Conservation (phyloP, 164 flowering plant species). For the Berberis vulgaris region DNA sequence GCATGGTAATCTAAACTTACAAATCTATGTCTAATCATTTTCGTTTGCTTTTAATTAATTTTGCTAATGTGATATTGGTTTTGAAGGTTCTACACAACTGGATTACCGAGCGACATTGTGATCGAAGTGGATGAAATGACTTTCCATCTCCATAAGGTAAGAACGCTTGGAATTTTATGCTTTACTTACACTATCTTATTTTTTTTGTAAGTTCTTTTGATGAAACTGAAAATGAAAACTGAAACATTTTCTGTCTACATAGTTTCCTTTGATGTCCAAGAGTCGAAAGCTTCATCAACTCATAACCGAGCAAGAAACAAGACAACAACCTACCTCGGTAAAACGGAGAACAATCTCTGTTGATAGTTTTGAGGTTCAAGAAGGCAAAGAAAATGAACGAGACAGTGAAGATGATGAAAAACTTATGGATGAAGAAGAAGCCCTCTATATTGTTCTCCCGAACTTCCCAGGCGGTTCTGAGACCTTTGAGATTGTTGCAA, state of each 20-base stretch:
- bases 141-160: conserved; percentile 88
- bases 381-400: not conserved
- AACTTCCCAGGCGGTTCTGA: conserved; percentile 80
- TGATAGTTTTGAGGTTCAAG: not conserved
- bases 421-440: not conserved
- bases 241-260: conserved; percentile 6
- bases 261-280: conserved; percentile 79
- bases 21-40: not conserved
- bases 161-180: not conserved
- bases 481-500: conserved; percentile 67
- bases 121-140: conserved; percentile 75
- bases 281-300: conserved; percentile 57
- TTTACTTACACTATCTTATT: no score
- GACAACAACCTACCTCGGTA: not conserved
- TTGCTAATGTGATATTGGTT: not conserved
- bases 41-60: not conserved
- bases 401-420: conserved; percentile 4
- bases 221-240: no score
- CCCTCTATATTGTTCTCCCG: conserved; percentile 33
- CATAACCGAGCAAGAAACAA: conserved; percentile 49
- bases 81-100: conserved; percentile 91
- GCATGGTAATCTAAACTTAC: conserved; percentile 52
- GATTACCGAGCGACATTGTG: conserved; percentile 85
- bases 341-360: no score
- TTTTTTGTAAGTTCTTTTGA: no score